Percentiles rank a stretch among this genome's conserved stretches.
Evolutionary conservation across 2,329 filamentous ascomycete genomes (phyloP).

Genomic region (Penicillium sp.): DNA sequence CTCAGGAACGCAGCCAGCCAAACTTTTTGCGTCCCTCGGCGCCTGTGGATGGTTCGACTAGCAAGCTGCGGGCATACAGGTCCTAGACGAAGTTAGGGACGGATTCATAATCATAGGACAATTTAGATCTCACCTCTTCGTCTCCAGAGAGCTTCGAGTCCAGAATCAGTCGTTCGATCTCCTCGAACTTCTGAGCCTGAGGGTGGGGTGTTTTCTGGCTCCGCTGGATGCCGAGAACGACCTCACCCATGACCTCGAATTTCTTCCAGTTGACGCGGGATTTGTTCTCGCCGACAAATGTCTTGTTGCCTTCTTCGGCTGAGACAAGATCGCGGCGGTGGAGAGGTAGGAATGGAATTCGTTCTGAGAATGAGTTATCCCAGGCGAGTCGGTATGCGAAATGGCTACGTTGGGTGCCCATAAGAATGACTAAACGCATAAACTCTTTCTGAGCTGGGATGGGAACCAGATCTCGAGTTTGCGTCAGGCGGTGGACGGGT

Average conservation of each 20-base stretch:
- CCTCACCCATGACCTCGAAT: slow-evolving; percentile 92
- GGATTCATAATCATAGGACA: neutral
- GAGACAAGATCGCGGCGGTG: slow-evolving; percentile 86
- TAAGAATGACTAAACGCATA: slow-evolving; percentile 80
- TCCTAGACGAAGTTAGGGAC: slow-evolving; percentile 42
- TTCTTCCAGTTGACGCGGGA: slow-evolving; percentile 95
- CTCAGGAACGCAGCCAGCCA: slow-evolving; percentile 42
- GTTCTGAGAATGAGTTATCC: slow-evolving; percentile 86
- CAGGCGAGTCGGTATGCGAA: slow-evolving; percentile 95
- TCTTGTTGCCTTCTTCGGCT: slow-evolving; percentile 87
- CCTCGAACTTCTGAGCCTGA: slow-evolving; percentile 65
- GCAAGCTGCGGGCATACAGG: slow-evolving; percentile 56
- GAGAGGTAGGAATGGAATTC: slow-evolving; percentile 90
- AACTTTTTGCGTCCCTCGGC: slow-evolving; percentile 43
- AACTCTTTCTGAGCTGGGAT: slow-evolving; percentile 74
- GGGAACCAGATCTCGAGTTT: slow-evolving; percentile 73
- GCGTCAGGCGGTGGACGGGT: slow-evolving; percentile 74
- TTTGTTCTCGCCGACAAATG: slow-evolving; percentile 70
- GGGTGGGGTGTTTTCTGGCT: slow-evolving; percentile 83
- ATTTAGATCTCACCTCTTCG: slow-evolving; percentile 66
- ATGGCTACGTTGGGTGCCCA: slow-evolving; percentile 88
- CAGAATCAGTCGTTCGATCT: slow-evolving; percentile 69
- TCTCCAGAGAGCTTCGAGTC: slow-evolving; percentile 78
- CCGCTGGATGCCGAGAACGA: slow-evolving; percentile 83
- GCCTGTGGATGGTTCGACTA: slow-evolving; percentile 49